These are phyloP conservation scores for Gossypium lobatum DNA, from an alignment of 441 rosid species.

Conservation along the genomic window DNA sequence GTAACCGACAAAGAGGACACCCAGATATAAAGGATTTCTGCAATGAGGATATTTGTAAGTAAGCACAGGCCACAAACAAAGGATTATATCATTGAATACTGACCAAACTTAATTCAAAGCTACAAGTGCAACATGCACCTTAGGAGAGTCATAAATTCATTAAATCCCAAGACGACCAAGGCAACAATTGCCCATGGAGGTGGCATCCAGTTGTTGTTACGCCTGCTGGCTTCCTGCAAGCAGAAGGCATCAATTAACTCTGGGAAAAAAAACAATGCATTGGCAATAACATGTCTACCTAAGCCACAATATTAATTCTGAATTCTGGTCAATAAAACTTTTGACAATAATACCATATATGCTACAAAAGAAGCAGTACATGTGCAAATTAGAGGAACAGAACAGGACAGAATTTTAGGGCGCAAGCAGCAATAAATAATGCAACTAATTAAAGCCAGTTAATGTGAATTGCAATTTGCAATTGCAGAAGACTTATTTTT, in stretches of 20 bases:
- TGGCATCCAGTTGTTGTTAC: conserved; percentile 96
- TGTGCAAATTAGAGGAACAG: neutral
- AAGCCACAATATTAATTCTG: neutral
- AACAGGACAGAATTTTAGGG: neutral
- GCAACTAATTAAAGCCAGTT: neutral
- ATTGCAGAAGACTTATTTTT: conserved; percentile 1
- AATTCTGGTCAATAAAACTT: neutral
- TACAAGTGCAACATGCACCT: conserved; percentile 39
- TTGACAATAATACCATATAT: neutral
- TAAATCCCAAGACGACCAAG: conserved; percentile 76
- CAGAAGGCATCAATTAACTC: neutral
- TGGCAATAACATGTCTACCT: neutral
- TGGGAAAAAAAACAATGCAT: neutral
- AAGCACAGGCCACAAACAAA: conserved; percentile 2
- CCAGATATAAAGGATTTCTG: conserved; percentile 88
- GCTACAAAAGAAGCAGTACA: neutral
- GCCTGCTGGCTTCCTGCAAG: conserved; percentile 89
- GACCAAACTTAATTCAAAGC: conserved; percentile 7
- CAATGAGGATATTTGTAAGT: conserved; percentile 22
- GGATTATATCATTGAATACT: conserved; percentile 1
- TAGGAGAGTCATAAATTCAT: conserved; percentile 94
- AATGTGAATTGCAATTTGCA: neutral
- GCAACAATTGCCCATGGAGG: conserved; percentile 99
- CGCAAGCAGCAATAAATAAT: neutral
- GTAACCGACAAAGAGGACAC: conserved; percentile 58